Percentiles rank a stretch among this genome's conserved stretches.
These are phyloP conservation scores for Beauveria rudraprayagi DNA, from an alignment of 2,329 filamentous ascomycete genomes.

Conservation along the genomic window DNA sequence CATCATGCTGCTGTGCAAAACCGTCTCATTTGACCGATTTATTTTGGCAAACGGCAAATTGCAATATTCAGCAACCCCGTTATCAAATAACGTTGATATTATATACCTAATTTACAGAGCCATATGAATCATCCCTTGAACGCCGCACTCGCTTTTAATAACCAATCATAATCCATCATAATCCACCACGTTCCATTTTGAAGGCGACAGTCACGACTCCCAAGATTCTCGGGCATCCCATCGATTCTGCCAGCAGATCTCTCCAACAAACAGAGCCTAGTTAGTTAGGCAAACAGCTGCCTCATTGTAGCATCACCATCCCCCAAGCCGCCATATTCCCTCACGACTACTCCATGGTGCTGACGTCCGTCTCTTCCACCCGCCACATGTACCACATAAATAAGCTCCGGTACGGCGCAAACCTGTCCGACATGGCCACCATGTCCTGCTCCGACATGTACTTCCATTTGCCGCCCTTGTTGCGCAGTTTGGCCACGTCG, in stretches of 20 bases:
- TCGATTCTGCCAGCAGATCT: not conserved
- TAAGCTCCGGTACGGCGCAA: constrained; percentile 78
- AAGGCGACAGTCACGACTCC: not conserved
- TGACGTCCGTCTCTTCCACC: constrained; percentile 70
- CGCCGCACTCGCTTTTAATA: not conserved
- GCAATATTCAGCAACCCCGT: not conserved
- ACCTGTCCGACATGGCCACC: constrained; percentile 70
- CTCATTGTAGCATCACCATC: not conserved
- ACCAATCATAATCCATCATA: not conserved
- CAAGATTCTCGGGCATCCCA: not conserved
- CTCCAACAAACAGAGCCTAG: too few species aligned
- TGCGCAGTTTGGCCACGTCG: constrained; percentile 77
- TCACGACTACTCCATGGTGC: constrained; percentile 39
- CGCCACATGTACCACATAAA: constrained; percentile 99
- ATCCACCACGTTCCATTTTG: not conserved
- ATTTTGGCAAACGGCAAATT: not conserved
- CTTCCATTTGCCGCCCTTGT: constrained; percentile 84
- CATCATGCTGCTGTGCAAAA: not conserved
- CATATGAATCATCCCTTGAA: not conserved
- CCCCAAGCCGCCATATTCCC: too few species aligned
- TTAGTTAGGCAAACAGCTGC: too few species aligned
- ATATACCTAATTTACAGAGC: not conserved
- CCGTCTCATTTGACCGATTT: not conserved
- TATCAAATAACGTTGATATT: not conserved
- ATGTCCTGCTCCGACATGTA: constrained; percentile 96